Conservation (phyloP, 768 basidiomycete species). For the Bullera alba region DNA sequence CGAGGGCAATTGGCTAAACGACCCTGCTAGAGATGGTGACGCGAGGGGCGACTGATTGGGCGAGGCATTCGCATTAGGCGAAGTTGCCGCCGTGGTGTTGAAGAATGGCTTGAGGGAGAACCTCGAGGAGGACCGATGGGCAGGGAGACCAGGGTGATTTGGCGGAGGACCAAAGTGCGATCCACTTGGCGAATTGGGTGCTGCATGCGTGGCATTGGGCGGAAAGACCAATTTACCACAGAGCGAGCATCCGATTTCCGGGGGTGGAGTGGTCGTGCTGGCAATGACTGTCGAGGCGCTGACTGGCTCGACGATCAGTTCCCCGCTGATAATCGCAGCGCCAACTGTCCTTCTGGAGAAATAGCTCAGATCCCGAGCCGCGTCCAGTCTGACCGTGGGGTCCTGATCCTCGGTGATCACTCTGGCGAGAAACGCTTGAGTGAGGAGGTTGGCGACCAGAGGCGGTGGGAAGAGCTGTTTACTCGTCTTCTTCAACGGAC, state of each 20-base stretch:
- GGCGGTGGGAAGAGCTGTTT: conserved; percentile 52
- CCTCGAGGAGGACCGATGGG: conserved; percentile 48
- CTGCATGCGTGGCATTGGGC: conserved; percentile 1
- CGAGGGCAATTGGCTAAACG: conserved; percentile 10
- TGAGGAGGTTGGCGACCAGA: conserved; percentile 62
- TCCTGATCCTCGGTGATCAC: conserved; percentile 81
- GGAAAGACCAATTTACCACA: conserved; percentile 59
- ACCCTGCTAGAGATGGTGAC: conserved; percentile 20
- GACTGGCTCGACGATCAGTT: conserved; percentile 82
- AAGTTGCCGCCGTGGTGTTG: conserved; percentile 37
- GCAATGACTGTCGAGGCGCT: conserved; percentile 57
- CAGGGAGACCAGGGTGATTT: conserved; percentile 59
- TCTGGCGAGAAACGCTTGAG: conserved; percentile 69
- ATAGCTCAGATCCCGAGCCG: conserved; percentile 92
- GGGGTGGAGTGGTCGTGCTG: conserved; percentile 49
- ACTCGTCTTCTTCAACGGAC: conserved; percentile 52
- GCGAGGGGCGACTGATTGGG: conserved; percentile 23
- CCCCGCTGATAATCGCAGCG: conserved; percentile 75
- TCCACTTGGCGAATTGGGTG: conserved; percentile 12
- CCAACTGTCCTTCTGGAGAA: conserved; percentile 78
- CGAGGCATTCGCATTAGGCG: conserved; percentile 15
- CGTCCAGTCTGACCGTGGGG: conserved; percentile 81
- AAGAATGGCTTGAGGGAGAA: conserved; percentile 48
- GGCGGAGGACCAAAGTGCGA: conserved; percentile 43
- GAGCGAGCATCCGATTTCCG: conserved; percentile 67